A percentile compares a stretch with the other conserved stretches of the same genome.
Conservation (phyloP, 108 stramenopile species). For the Cyclostephanos invisitatus region DNA sequence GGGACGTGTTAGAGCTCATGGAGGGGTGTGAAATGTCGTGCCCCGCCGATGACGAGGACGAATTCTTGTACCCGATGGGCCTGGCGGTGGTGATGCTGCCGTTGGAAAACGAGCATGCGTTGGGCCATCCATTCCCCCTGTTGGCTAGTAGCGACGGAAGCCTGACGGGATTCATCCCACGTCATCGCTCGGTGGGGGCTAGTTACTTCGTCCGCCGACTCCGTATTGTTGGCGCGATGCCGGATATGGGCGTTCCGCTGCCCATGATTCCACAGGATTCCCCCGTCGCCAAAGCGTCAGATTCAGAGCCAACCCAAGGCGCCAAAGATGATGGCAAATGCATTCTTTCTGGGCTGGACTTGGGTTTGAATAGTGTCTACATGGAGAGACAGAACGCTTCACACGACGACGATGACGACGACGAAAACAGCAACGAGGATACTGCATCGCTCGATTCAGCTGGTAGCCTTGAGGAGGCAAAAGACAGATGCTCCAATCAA, state of each 20-base stretch:
- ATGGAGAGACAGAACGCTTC: conserved; percentile 8
- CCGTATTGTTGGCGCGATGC: background rate
- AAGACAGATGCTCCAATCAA: background rate
- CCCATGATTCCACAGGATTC: background rate
- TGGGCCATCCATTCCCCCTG: conserved; percentile 19
- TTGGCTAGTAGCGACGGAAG: conserved; percentile 70
- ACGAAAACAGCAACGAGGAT: conserved; percentile 16
- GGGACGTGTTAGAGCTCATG: conserved; percentile 66
- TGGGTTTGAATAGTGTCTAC: conserved; percentile 27
- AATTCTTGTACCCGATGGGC: conserved; percentile 74
- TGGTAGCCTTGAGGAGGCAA: conserved; percentile 2
- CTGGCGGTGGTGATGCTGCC: conserved; percentile 54
- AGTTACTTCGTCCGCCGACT: conserved; percentile 18
- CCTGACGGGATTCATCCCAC: conserved; percentile 35
- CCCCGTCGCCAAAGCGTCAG: background rate
- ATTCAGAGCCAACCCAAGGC: background rate
- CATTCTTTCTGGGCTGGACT: conserved; percentile 35
- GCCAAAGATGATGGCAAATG: conserved; percentile 13
- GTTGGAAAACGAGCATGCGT: background rate
- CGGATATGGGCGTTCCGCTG: conserved; percentile 16
- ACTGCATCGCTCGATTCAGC: conserved; percentile 34
- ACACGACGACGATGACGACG: conserved; percentile 15
- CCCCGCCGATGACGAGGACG: conserved; percentile 83
- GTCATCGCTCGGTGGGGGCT: conserved; percentile 16
- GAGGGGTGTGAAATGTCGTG: conserved; percentile 67